Base-by-base conservation (phyloP, 129 eudicot genomes). In the Lactuca saligna region DNA sequence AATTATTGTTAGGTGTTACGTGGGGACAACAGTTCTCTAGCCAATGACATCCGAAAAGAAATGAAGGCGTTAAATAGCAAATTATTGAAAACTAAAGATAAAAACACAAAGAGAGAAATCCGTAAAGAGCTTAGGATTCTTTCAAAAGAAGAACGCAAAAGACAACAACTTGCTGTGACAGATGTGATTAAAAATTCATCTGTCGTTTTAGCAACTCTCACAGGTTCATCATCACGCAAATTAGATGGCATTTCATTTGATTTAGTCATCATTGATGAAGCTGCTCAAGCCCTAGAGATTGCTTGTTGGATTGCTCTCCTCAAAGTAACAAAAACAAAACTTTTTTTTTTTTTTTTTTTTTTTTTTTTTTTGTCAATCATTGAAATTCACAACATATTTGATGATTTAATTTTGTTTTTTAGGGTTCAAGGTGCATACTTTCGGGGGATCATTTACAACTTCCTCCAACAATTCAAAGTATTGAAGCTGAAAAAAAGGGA, bases 361-460 rank as follows among this genome's bases (percentile, higher is more conserved):
- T 51, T 50, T 66, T n/a, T 15, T 11, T 8, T 8, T 66, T 51
- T 49, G 3, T 7, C 51, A 8, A 39, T 63, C 7, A 59, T n/a
- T 59, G 64, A 33, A 59, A 13, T 32, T 59, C 13, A 17, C 41
- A 7, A 8, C 33, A 33, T 59, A 11, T 7, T 14, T 15, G 50
- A n/a, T 11, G 4, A 41, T 65, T 14, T 16, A 4, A 7, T 14
- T 51, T 3, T 54, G 0, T 41, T 34, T 61, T 50, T 57, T 69
- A 93, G 99, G 99, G 99, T 58, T 66, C 95, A 59, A 87, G 97
- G 69, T 93, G 99, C 54, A 76, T 89, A 75, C 91, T 93, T 54
- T 84, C 90, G 1, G 99, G 99, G 50, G 99, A 93, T 74, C 99
- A 93, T 80, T 92, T 93, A 57, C 99, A 93, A 82, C 97, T 93